Evolutionary conservation across 1,139 yeast species (phyloP).

Genomic region (Williopsis jadinii): DNA sequence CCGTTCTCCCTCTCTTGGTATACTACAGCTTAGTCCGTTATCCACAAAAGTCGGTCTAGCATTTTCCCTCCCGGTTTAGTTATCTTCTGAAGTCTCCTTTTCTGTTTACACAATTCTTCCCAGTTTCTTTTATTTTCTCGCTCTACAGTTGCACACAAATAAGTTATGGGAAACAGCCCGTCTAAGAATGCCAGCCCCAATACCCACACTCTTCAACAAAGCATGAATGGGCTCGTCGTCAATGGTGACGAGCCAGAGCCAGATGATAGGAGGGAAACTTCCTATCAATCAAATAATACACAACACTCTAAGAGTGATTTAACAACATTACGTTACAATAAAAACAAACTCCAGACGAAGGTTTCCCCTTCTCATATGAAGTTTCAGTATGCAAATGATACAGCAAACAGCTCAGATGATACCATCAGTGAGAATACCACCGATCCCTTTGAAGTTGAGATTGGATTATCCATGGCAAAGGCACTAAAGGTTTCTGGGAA

Average conservation of each 20-base stretch:
- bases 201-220: constrained; percentile 11
- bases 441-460: constrained; percentile 18
- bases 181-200: constrained; percentile 24
- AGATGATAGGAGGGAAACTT: constrained; percentile 25
- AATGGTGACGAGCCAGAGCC: constrained; percentile 22
- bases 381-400: constrained; percentile 9
- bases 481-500: constrained; percentile 11
- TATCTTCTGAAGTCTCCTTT: no score
- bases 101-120: no score
- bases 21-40: no score
- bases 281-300: constrained; percentile 12
- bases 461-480: constrained; percentile 17
- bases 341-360: constrained; percentile 17
- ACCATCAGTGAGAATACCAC: constrained; percentile 2
- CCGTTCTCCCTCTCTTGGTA: no score
- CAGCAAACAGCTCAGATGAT: constrained; percentile 6
- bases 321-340: constrained; percentile 13
- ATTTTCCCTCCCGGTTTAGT: no score
- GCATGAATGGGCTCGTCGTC: constrained; percentile 8
- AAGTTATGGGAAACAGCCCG: constrained; percentile 26
- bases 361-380: constrained; percentile 4
- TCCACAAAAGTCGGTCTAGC: no score
- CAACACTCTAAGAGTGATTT: constrained; percentile 10
- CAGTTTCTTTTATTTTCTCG: no score
- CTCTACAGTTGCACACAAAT: constrained; percentile 1